These are phyloP conservation scores for Murraya paniculata DNA, from an alignment of 345 rosid genomes.

Conservation along the genomic window DNA sequence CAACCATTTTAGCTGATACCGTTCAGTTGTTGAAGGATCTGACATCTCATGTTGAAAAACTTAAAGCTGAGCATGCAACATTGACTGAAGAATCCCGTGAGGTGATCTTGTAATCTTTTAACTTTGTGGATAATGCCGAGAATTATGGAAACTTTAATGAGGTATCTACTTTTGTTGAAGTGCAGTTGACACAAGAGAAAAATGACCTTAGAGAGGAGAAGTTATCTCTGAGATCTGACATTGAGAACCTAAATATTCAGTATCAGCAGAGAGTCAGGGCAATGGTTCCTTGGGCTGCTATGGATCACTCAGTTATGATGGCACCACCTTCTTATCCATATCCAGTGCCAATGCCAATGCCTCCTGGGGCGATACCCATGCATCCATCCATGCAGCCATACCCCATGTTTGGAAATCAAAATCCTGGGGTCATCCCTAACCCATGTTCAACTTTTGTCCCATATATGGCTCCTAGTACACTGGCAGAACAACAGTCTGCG, in stretches of 20 bases:
- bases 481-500: slow-evolving; percentile 54
- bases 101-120: slow-evolving; percentile 36
- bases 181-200: slow-evolving; percentile 82
- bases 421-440: slow-evolving; percentile 58
- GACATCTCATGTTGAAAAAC: slow-evolving; percentile 70
- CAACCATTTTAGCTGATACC: slow-evolving; percentile 72
- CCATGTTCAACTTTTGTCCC: slow-evolving; percentile 73
- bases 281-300: slow-evolving; percentile 60
- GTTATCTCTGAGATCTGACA: slow-evolving; percentile 68
- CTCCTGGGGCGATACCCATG: slow-evolving; percentile 78
- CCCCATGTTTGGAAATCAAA: slow-evolving; percentile 71
- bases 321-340: slow-evolving; percentile 67
- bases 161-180: background rate
- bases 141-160: background rate
- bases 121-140: background rate
- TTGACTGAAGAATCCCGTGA: slow-evolving; percentile 82
- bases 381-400: slow-evolving; percentile 79
- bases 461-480: slow-evolving; percentile 49
- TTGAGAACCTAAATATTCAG: slow-evolving; percentile 65
- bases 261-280: slow-evolving; percentile 77
- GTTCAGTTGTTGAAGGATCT: slow-evolving; percentile 82
- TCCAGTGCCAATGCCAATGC: slow-evolving; percentile 72
- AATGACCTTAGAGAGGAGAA: slow-evolving; percentile 89
- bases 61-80: slow-evolving; percentile 61
- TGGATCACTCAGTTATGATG: slow-evolving; percentile 75